Conservation (phyloP, 805 yeast species). For the Lipomyces starkeyi region DNA sequence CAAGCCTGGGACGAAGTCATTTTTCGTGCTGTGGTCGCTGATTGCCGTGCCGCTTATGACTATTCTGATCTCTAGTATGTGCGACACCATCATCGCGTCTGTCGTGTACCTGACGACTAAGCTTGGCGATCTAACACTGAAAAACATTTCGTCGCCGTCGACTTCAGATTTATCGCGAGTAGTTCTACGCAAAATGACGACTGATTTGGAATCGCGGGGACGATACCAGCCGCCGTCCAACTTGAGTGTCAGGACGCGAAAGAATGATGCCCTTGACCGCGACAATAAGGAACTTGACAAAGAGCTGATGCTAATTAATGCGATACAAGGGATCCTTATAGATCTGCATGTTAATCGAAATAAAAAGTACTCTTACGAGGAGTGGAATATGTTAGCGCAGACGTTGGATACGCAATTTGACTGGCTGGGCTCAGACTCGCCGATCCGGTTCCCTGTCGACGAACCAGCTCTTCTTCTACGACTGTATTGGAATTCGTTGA, state of each 20-base stretch:
- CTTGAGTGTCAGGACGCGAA: neutral
- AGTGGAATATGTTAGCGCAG: slow-evolving; percentile 56
- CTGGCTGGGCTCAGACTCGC: slow-evolving; percentile 74
- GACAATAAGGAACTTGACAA: neutral
- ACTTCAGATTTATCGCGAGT: slow-evolving; percentile 4
- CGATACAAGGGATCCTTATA: slow-evolving; percentile 18
- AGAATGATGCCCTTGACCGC: neutral
- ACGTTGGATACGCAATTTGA: slow-evolving; percentile 49
- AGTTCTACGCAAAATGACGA: slow-evolving; percentile 15
- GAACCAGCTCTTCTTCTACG: slow-evolving; percentile 65
- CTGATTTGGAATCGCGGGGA: slow-evolving; percentile 9
- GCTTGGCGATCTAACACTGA: slow-evolving; percentile 17
- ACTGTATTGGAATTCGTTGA: slow-evolving; percentile 24
- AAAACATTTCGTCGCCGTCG: slow-evolving; percentile 5
- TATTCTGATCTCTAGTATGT: slow-evolving; percentile 70
- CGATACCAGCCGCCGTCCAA: neutral
- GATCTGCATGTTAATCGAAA: slow-evolving; percentile 44
- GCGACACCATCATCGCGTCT: slow-evolving; percentile 55
- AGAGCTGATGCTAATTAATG: slow-evolving; percentile 12
- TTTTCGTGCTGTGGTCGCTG: slow-evolving; percentile 81
- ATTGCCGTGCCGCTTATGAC: slow-evolving; percentile 89
- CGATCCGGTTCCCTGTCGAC: slow-evolving; percentile 69
- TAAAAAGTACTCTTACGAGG: slow-evolving; percentile 55
- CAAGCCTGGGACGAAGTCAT: slow-evolving; percentile 67
- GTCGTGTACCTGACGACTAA: slow-evolving; percentile 18